Base-by-base conservation (phyloP, 2,329 filamentous ascomycete species). In the Colletotrichum lupini region DNA sequence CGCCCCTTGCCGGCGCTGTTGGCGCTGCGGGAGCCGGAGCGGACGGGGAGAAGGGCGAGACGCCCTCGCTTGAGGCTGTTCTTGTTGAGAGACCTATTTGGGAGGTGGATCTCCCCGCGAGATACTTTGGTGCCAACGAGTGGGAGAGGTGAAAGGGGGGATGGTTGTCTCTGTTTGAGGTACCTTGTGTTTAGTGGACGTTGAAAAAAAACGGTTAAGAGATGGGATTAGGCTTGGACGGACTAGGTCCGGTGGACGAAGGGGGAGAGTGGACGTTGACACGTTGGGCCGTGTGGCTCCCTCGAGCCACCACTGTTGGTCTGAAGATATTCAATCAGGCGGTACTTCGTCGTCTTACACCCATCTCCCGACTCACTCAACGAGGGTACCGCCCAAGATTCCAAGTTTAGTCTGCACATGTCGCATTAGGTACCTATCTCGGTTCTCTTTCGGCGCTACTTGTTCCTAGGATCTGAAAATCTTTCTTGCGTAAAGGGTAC, bases 31-130 rank as follows among this genome's bases (percentile, higher is more conserved):
- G 14, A 4, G 46, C 53, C n/a, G 42, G 30, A 9, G 72, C 46
- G 11, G 55, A 7, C 16, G 79, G 75, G 32, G 78, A 76, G 22
- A 77, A 77, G 35, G 80, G 3, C 0, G 42, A 79, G 66, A 76
- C 73, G 82, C 77, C 82, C 4, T 37, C 85, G 12, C 83, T 93
- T 5, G 97, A 99, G 83, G 93, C 98, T 59, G 95, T 95, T 2
- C 86, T 98, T 64, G 91, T 98, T 16, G 96, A 98, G 86, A 87
- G 95, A 78, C 95, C 96, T 24, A 87, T 92, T 77, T 97, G 93
- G 91, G 94, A 97, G 82, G 87, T 95, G 73, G 92, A 95, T 76
- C 85, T 95, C 80, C 92, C 93, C 2, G 92, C 93, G 76, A 87
- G 92, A 67, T 96, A 93, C 82, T 88, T 91, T 77, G 89, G 86